Evolutionary conservation across 1,284 basidiomycete species (phyloP).

Genomic region (Boletus sp.): DNA sequence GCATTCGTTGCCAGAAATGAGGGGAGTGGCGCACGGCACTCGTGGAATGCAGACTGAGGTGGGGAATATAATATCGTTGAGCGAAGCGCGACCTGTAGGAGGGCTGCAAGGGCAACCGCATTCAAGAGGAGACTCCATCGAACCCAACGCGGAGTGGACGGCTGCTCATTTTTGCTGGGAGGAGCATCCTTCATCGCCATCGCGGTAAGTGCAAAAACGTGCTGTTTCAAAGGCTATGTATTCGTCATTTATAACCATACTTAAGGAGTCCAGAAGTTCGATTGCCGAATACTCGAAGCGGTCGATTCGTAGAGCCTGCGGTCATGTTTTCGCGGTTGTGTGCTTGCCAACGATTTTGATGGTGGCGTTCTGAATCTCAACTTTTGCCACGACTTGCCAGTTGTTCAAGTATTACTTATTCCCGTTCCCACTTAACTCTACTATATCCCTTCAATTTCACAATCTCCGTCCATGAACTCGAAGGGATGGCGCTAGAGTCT

Average conservation of each 20-base stretch:
- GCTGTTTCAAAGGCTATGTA: background rate
- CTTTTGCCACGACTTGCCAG: too few species aligned
- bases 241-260: background rate
- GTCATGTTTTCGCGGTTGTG: too few species aligned
- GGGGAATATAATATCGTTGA: background rate
- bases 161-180: background rate
- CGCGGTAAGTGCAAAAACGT: background rate
- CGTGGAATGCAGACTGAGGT: conserved; percentile 1
- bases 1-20: conserved; percentile 14
- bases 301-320: background rate
- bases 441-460: too few species aligned
- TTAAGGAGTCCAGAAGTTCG: background rate
- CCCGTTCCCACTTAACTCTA: too few species aligned
- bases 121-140: conserved; percentile 23
- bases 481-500: too few species aligned
- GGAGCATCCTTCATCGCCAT: background rate
- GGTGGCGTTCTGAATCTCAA: too few species aligned
- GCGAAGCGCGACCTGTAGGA: conserved; percentile 10
- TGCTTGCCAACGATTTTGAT: too few species aligned
- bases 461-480: too few species aligned
- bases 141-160: conserved; percentile 13
- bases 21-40: conserved; percentile 21
- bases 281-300: background rate
- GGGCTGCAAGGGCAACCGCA: conserved; percentile 8
- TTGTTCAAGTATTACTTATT: too few species aligned